Percentiles rank a stretch among this genome's conserved stretches.
Conservation (phyloP, 352 stramenopile species). For the Phytophthora podocarpi region DNA sequence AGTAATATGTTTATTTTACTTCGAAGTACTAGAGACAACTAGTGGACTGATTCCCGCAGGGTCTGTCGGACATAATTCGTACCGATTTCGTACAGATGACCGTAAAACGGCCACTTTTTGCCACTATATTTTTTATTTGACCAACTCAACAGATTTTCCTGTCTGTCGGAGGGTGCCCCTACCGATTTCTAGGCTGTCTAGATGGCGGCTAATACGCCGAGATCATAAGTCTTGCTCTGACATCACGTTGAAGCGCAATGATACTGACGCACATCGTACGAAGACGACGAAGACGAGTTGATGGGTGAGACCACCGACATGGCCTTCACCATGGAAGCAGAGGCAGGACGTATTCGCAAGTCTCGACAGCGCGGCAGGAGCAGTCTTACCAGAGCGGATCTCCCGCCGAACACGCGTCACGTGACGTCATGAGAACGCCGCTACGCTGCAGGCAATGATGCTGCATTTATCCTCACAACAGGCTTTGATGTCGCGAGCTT, state of each 20-base stretch:
- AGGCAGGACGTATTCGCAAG: neutral
- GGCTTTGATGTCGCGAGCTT: constrained; percentile 18
- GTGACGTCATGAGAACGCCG: constrained; percentile 14
- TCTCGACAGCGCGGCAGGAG: neutral
- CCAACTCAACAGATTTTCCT: no score
- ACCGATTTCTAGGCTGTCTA: no score
- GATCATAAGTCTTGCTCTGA: neutral
- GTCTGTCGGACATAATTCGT: no score
- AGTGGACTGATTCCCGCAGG: no score
- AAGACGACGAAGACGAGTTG: neutral
- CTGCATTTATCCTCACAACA: constrained; percentile 24
- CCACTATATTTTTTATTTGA: no score
- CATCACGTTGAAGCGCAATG: no score
- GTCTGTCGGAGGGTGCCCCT: no score
- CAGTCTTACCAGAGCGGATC: neutral
- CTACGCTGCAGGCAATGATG: constrained; percentile 15
- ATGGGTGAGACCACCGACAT: neutral
- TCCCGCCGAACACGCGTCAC: neutral
- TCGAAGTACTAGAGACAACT: no score
- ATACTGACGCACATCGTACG: neutral
- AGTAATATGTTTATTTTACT: no score
- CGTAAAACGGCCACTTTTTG: no score
- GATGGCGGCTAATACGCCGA: no score
- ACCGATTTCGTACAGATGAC: no score
- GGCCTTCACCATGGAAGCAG: neutral